Evolutionary conservation across 2,329 filamentous ascomycete species (phyloP).

Genomic region (Neofusicoccum cordaticola): DNA sequence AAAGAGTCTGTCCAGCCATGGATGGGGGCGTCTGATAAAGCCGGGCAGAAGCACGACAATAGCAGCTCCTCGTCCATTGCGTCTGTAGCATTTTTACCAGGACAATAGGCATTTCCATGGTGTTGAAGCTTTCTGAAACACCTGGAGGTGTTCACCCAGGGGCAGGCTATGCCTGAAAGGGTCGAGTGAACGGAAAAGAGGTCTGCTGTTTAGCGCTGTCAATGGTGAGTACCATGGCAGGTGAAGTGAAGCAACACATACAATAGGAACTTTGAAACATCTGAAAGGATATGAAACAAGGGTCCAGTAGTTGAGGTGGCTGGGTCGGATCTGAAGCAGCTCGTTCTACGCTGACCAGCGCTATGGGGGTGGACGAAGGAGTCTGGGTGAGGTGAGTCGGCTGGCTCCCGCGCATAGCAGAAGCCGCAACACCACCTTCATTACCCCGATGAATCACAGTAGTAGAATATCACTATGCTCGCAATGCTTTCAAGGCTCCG

Average conservation of each 20-base stretch:
- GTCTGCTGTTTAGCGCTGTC: not conserved
- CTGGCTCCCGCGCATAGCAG: too few species aligned
- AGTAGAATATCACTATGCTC: too few species aligned
- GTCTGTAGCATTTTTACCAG: too few species aligned
- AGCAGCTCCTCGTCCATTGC: too few species aligned
- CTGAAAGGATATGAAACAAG: not conserved
- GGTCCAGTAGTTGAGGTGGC: too few species aligned
- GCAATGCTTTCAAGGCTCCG: not conserved
- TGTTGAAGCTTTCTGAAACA: too few species aligned
- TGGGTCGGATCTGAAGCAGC: not conserved
- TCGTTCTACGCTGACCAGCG: not conserved
- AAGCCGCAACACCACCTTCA: not conserved
- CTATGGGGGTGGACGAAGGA: not conserved
- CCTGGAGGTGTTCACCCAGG: too few species aligned
- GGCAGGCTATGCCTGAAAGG: too few species aligned
- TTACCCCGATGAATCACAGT: not conserved
- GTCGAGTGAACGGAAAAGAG: not conserved
- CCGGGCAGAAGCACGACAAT: too few species aligned
- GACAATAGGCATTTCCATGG: too few species aligned
- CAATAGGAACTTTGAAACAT: not conserved
- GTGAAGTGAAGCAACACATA: not conserved
- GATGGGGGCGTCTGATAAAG: too few species aligned
- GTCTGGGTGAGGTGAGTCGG: not conserved
- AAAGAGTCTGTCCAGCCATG: not conserved
- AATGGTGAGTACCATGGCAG: not conserved